These are phyloP conservation scores for Phytophthora ohioensis DNA, from an alignment of 352 stramenopile genomes.

Conservation along the genomic window DNA sequence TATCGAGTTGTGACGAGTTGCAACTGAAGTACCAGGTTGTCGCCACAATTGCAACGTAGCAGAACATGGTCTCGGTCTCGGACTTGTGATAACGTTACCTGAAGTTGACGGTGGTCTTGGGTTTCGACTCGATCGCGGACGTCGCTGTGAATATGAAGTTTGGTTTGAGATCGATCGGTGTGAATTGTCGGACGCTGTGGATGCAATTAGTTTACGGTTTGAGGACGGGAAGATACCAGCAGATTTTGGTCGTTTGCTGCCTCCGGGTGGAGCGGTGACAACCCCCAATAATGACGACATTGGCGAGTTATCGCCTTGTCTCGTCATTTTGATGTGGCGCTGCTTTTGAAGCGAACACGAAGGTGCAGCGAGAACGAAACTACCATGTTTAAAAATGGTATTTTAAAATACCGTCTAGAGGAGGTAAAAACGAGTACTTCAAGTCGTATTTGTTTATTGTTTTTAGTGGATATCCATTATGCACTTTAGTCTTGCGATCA, in stretches of 20 bases:
- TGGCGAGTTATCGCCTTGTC: slow-evolving; percentile 16
- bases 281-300: slow-evolving; percentile 18
- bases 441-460: too few relatives aligned
- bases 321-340: slow-evolving; percentile 14
- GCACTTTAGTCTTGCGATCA: not conserved
- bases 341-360: slow-evolving; percentile 1
- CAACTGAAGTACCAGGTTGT: slow-evolving; percentile 22
- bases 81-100: slow-evolving; percentile 6
- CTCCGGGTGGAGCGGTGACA: slow-evolving; percentile 9
- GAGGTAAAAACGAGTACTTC: not conserved
- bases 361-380: not conserved
- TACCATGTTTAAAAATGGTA: too few relatives aligned
- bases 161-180: slow-evolving; percentile 2
- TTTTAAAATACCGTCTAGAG: too few relatives aligned
- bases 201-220: slow-evolving; percentile 38
- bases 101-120: slow-evolving; percentile 11
- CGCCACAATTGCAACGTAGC: slow-evolving; percentile 28
- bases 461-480: not conserved
- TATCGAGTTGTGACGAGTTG: slow-evolving; percentile 31
- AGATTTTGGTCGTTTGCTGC: slow-evolving; percentile 35
- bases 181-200: slow-evolving; percentile 4
- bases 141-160: slow-evolving; percentile 10
- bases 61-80: slow-evolving; percentile 26
- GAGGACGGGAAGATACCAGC: slow-evolving; percentile 31
- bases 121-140: slow-evolving; percentile 27